Conservation (phyloP, 441 rosid species). For the Syzygium syzygioides region DNA sequence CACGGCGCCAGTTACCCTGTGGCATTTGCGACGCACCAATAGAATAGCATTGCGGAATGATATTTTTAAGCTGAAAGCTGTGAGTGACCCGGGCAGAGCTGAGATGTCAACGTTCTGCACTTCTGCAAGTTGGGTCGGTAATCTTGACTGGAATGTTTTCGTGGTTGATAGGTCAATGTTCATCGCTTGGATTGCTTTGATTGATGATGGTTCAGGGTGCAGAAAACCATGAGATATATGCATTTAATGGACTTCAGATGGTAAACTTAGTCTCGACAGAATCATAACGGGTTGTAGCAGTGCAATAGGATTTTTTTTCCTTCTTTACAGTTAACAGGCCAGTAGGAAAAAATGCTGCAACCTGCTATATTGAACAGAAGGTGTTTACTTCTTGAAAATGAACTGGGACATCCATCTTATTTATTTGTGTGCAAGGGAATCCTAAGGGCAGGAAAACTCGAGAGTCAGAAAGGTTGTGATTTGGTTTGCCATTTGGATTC, state of each 20-base stretch:
- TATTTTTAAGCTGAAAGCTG: neutral
- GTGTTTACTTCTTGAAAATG: neutral
- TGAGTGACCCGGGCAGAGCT: neutral
- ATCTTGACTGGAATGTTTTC: neutral
- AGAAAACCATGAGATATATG: neutral
- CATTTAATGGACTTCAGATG: neutral
- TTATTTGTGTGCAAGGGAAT: neutral
- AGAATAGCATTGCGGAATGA: neutral
- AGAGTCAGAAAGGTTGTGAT: neutral
- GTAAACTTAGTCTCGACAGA: neutral
- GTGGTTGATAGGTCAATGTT: neutral
- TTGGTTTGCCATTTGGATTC: neutral
- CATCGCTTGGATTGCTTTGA: neutral
- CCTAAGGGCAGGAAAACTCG: neutral
- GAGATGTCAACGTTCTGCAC: neutral
- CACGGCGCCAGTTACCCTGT: accelerated
- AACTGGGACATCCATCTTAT: neutral
- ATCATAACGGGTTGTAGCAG: neutral
- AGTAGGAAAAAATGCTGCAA: neutral
- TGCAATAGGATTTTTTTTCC: neutral
- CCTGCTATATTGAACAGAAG: neutral
- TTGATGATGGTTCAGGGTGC: neutral
- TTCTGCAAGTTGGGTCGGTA: neutral
- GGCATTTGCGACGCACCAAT: neutral
- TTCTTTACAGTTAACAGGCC: neutral